Evolutionary conservation across 2,329 filamentous ascomycete species (phyloP).

Genomic region (Camillea tinctor): DNA sequence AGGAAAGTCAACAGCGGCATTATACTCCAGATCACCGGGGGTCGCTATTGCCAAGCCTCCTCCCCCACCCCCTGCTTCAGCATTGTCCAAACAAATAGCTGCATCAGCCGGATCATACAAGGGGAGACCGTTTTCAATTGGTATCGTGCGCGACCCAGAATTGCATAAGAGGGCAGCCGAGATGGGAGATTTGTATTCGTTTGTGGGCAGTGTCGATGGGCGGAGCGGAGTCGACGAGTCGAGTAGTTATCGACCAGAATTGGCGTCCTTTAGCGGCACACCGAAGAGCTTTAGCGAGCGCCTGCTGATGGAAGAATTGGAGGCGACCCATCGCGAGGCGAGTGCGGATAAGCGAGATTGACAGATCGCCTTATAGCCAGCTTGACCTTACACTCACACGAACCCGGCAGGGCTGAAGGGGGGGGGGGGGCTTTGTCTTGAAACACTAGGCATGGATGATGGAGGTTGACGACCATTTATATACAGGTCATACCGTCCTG

Average conservation of each 20-base stretch:
- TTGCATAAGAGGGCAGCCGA: constrained; percentile 48
- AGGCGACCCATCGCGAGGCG: constrained; percentile 24
- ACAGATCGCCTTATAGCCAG: background rate
- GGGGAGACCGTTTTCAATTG: constrained; percentile 52
- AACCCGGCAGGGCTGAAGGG: background rate
- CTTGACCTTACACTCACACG: background rate
- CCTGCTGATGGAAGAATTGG: constrained; percentile 48
- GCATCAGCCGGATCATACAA: constrained; percentile 54
- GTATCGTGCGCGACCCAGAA: constrained; percentile 49
- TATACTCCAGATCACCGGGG: constrained; percentile 46
- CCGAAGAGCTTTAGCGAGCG: constrained; percentile 50
- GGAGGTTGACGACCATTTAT: background rate
- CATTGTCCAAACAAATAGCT: constrained; percentile 35
- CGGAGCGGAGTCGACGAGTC: constrained; percentile 48
- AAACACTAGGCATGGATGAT: background rate
- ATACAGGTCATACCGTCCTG: constrained; percentile 5
- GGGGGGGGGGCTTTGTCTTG: background rate
- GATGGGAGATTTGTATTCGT: constrained; percentile 48
- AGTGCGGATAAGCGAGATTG: background rate
- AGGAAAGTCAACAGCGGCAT: constrained; percentile 19
- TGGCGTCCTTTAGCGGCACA: constrained; percentile 40
- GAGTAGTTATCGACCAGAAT: constrained; percentile 42
- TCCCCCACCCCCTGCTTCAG: constrained; percentile 31
- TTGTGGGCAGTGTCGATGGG: constrained; percentile 55
- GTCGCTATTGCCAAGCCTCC: constrained; percentile 38